Conservation (phyloP, 1,284 basidiomycete species). For the Sanghuangporus sanghuang region DNA sequence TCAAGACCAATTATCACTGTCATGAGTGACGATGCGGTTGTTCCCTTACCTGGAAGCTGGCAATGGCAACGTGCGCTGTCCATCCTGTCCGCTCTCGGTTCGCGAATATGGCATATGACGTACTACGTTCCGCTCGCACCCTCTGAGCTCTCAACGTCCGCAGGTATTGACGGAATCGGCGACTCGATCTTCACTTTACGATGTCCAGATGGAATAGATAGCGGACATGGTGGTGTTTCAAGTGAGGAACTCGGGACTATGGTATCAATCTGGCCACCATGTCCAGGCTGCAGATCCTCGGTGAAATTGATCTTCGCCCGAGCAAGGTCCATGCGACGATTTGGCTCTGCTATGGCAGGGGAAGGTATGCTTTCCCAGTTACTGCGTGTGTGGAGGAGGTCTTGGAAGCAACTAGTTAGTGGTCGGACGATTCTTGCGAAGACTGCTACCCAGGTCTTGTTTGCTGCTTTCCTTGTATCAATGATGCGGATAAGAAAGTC, state of each 20-base stretch:
- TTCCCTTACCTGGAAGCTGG: conserved; percentile 9
- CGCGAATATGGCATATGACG: conserved; percentile 8
- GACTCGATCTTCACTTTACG: conserved; percentile 5
- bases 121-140: conserved; percentile 9
- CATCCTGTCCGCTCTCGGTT: conserved; percentile 17
- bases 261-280: conserved; percentile 20
- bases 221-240: background rate
- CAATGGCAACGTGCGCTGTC: conserved; percentile 17
- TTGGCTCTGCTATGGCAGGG: background rate
- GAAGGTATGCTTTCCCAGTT: background rate
- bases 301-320: conserved; percentile 20
- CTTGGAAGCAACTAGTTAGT: conserved; percentile 21
- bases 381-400: conserved; percentile 12
- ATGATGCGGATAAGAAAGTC: conserved; percentile 20
- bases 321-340: background rate
- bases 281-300: conserved; percentile 21
- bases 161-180: conserved; percentile 8
- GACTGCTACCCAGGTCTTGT: conserved; percentile 20
- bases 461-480: conserved; percentile 20
- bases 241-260: conserved; percentile 16
- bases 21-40: conserved; percentile 5
- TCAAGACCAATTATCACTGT: conserved; percentile 20
- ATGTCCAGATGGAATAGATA: background rate
- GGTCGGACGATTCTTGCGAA: conserved; percentile 19
- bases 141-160: background rate